A percentile compares a stretch with the other conserved stretches of the same genome.
These are phyloP conservation scores for Puccinia horiana DNA, from an alignment of 1,284 basidiomycete species.

Conservation along the genomic window DNA sequence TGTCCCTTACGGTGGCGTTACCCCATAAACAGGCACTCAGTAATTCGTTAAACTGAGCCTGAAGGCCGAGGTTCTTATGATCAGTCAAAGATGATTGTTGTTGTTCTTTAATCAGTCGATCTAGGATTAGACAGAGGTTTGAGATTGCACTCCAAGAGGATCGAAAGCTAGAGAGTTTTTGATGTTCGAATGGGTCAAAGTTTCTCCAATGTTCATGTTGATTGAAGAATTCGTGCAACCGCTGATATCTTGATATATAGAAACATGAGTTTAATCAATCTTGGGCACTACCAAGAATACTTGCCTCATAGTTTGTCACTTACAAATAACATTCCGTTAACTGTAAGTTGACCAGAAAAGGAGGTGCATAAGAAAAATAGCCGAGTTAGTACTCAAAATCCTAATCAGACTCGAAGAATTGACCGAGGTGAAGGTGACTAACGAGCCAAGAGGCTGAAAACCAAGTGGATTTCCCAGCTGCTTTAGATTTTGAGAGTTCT, in stretches of 20 bases:
- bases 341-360: slow-evolving; percentile 36
- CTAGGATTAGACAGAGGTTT: slow-evolving; percentile 55
- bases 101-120: background rate
- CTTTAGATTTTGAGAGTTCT: slow-evolving; percentile 66
- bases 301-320: background rate
- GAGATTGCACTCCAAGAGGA: slow-evolving; percentile 75
- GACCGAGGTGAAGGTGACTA: background rate
- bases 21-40: slow-evolving; percentile 78
- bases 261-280: background rate
- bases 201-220: slow-evolving; percentile 71
- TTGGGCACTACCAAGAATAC: slow-evolving; percentile 51
- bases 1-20: slow-evolving; percentile 54
- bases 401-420: background rate
- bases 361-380: slow-evolving; percentile 53
- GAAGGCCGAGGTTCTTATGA: slow-evolving; percentile 64
- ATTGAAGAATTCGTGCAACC: slow-evolving; percentile 74
- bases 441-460: slow-evolving; percentile 83
- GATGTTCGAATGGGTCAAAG: slow-evolving; percentile 80
- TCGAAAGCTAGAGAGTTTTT: slow-evolving; percentile 81
- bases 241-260: slow-evolving; percentile 69
- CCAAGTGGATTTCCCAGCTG: slow-evolving; percentile 72
- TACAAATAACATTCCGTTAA: slow-evolving; percentile 62
- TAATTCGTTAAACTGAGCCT: slow-evolving; percentile 63
- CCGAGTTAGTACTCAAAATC: slow-evolving; percentile 68
- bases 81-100: background rate